Evolutionary conservation across 768 basidiomycete genomes (phyloP), one percentile per base, ranked within the genome.

Genomic region (Rhodotorula sphaerocarpa): DNA sequence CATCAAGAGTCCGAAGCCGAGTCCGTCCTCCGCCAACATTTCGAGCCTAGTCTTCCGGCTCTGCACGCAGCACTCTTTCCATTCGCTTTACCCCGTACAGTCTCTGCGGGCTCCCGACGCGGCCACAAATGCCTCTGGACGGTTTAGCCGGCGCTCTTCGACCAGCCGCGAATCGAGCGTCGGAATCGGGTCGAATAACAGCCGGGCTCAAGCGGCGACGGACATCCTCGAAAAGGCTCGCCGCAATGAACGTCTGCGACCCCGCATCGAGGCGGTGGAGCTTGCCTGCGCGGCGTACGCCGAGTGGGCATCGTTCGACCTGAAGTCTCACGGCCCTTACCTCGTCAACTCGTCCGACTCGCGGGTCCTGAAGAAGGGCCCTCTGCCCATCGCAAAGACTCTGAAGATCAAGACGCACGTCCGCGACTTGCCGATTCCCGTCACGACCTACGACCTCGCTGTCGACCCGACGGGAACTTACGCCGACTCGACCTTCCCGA

Each of bases 51-150:
- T 86, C 7, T 80, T 83, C 28, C 87, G 75, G 2, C 65, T 99
- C 81, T 88, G 87, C 70, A 75, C 75, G 59, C 89, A 96, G 55
- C 95, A 99, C 72, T 91, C 93, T 0, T 97, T 89, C 76, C 95
- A 99, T 73, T 86, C 83, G 68, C 76, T 95, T 11, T 93, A 92
- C 75, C 90, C 91, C 69, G 82, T 97, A 4, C 88, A 85, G 74
- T 88, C 87, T 57, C 76, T 93, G 15, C 72, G 74, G 4, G 66
- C 74, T 5, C 68, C 70, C 3, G 42, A 48, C 11, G 30, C 41
- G 14, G 23, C 52, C 5, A 36, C 16, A 34, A 50, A 45, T 20
- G 31, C 55, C 12, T 10, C 36, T 39, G 36, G 36, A 9, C 36
- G 36, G 10, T 39, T 16, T 10, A 27, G 41, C 14, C 66, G 66